phyloP scores from a whole-genome alignment of 768 basidiomycete species.

The Termitomyces sp. region DNA sequence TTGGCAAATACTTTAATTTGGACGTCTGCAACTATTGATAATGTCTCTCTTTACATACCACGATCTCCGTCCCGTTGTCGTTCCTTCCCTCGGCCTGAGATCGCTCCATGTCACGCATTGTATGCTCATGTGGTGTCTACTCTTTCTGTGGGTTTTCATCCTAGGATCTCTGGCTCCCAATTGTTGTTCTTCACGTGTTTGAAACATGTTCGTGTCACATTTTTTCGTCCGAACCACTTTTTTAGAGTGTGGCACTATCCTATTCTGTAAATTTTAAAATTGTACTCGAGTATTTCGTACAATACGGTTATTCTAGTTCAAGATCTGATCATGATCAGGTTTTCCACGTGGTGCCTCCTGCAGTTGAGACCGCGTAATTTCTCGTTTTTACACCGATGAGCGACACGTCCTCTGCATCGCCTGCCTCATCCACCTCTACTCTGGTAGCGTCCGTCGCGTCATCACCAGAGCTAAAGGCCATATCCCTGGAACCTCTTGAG shows the following conservation, averaged over 20 bases:
- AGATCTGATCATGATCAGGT: slow-evolving; percentile 5
- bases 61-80: not conserved
- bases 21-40: slow-evolving; percentile 28
- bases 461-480: slow-evolving; percentile 53
- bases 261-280: not conserved
- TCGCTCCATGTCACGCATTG: slow-evolving; percentile 3
- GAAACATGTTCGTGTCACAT: not conserved
- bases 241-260: not conserved
- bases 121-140: slow-evolving; percentile 3
- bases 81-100: slow-evolving; percentile 3
- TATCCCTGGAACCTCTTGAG: slow-evolving; percentile 39
- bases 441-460: slow-evolving; percentile 48
- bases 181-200: not conserved
- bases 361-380: not conserved
- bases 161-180: not conserved
- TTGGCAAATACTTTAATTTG: slow-evolving; percentile 72
- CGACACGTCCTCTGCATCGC: slow-evolving; percentile 31
- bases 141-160: not conserved
- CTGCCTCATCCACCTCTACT: slow-evolving; percentile 39
- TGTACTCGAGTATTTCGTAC: not conserved
- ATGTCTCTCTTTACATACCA: not conserved
- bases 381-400: slow-evolving; percentile 20
- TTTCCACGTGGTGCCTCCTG: not conserved
- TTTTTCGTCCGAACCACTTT: not conserved
- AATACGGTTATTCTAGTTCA: not conserved